Conservation (phyloP, 2,329 filamentous ascomycete genomes). For the Malbranchea cinnamomea region DNA sequence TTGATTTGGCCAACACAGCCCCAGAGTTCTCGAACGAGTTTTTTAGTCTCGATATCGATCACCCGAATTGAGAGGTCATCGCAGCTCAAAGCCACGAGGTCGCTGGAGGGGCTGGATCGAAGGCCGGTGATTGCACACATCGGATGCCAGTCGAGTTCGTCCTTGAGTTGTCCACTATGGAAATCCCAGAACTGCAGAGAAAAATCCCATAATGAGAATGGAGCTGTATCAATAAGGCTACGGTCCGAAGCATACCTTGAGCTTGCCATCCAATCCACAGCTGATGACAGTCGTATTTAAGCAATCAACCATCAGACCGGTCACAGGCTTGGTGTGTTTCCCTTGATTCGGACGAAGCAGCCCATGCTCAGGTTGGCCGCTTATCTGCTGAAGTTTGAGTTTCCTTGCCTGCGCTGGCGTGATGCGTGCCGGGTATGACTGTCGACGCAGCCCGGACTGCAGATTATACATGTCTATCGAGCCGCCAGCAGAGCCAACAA, state of each 20-base stretch:
- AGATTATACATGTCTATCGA: constrained; percentile 92
- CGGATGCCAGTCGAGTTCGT: constrained; percentile 71
- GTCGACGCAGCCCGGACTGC: constrained; percentile 78
- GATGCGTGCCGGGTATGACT: constrained; percentile 68
- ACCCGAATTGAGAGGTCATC: constrained; percentile 79
- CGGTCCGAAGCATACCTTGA: constrained; percentile 43
- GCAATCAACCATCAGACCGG: constrained; percentile 76
- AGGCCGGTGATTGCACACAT: constrained; percentile 63
- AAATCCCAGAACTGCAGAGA: constrained; percentile 84
- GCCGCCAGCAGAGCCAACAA: constrained; percentile 72
- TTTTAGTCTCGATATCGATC: constrained; percentile 79
- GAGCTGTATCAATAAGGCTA: background rate
- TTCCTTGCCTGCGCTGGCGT: constrained; percentile 67
- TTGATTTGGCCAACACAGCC: constrained; percentile 59
- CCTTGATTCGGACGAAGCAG: constrained; percentile 37
- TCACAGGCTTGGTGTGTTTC: constrained; percentile 68
- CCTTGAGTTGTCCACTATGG: constrained; percentile 58
- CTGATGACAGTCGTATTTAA: constrained; percentile 77
- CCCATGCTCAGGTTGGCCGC: constrained; percentile 38
- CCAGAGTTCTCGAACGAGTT: constrained; percentile 85
- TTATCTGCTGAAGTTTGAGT: constrained; percentile 50
- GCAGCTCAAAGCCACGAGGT: constrained; percentile 76
- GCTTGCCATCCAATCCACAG: constrained; percentile 74
- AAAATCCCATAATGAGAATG: constrained; percentile 1
- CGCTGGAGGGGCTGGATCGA: constrained; percentile 67